These are phyloP conservation scores for Pythium biforme DNA, from an alignment of 352 stramenopile genomes.

Conservation along the genomic window DNA sequence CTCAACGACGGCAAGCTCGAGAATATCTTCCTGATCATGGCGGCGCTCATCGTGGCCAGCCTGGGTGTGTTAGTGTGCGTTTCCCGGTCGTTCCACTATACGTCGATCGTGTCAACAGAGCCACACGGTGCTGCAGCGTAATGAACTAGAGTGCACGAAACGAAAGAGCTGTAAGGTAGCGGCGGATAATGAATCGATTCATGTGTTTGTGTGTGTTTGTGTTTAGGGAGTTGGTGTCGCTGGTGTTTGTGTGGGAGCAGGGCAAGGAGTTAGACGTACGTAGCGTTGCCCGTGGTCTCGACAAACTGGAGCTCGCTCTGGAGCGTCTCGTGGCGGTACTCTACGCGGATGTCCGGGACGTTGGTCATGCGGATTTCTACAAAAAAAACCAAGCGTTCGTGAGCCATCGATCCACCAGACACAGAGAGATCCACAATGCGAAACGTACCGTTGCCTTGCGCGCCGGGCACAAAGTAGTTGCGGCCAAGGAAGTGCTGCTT, in stretches of 20 bases:
- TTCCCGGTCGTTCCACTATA: constrained; percentile 76
- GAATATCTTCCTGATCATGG: constrained; percentile 85
- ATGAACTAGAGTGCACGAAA: neutral
- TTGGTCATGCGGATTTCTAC: constrained; percentile 94
- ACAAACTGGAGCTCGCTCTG: constrained; percentile 72
- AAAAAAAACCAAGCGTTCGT: constrained; percentile 1
- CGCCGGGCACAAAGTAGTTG: constrained; percentile 81
- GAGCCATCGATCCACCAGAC: neutral
- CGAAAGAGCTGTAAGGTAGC: neutral
- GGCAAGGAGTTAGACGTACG: constrained; percentile 8
- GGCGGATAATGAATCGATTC: too few species aligned
- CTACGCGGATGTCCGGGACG: constrained; percentile 91
- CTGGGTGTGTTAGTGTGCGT: constrained; percentile 59
- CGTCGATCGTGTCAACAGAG: constrained; percentile 26
- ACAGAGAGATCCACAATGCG: neutral
- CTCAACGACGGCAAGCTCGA: constrained; percentile 89
- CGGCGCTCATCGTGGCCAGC: constrained; percentile 57
- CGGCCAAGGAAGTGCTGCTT: constrained; percentile 97
- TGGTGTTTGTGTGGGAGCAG: too few species aligned
- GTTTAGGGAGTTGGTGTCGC: too few species aligned
- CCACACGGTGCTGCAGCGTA: neutral
- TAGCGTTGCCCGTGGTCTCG: constrained; percentile 35
- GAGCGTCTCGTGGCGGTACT: constrained; percentile 88
- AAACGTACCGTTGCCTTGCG: constrained; percentile 71
- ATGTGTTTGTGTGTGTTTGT: too few species aligned